Percentiles rank a stretch among this genome's conserved stretches.
Conservation (phyloP, 371 early-diverging fungal genomes). For the Umbelopsis sp. region DNA sequence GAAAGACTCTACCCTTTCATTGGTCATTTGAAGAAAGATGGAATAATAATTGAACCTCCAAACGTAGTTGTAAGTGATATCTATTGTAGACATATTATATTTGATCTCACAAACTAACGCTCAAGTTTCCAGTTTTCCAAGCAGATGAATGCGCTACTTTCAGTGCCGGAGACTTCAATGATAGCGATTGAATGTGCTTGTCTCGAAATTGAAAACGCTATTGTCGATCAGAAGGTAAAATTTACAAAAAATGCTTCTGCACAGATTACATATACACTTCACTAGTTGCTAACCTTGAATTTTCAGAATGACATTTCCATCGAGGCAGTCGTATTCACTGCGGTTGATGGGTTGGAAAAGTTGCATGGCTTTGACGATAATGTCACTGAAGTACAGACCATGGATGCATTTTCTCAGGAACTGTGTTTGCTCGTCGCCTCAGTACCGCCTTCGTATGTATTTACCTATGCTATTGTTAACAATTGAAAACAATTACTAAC, state of each 20-base stretch:
- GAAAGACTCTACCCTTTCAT: not conserved
- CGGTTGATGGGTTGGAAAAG: too few relatives aligned
- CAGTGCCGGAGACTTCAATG: not conserved
- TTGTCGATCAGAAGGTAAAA: not conserved
- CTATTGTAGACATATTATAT: not conserved
- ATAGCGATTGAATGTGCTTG: not conserved
- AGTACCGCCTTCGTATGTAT: not conserved
- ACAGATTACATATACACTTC: too few relatives aligned
- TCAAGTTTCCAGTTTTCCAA: not conserved
- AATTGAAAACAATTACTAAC: too few relatives aligned
- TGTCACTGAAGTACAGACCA: too few relatives aligned
- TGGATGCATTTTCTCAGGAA: not conserved
- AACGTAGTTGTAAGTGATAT: not conserved
- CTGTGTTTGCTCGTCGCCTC: not conserved
- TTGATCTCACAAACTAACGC: not conserved
- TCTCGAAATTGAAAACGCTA: not conserved
- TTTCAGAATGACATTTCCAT: too few relatives aligned
- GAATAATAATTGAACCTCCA: too few relatives aligned
- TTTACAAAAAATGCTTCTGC: not conserved
- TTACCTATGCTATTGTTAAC: too few relatives aligned
- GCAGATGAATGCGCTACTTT: not conserved
- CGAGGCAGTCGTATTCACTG: too few relatives aligned
- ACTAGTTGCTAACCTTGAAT: too few relatives aligned
- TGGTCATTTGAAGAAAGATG: not conserved
- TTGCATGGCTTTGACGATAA: too few relatives aligned